A percentile compares a stretch with the other conserved stretches of the same genome.
These are phyloP conservation scores for Plantago major DNA, from an alignment of 257 asterid species.

Conservation along the genomic window DNA sequence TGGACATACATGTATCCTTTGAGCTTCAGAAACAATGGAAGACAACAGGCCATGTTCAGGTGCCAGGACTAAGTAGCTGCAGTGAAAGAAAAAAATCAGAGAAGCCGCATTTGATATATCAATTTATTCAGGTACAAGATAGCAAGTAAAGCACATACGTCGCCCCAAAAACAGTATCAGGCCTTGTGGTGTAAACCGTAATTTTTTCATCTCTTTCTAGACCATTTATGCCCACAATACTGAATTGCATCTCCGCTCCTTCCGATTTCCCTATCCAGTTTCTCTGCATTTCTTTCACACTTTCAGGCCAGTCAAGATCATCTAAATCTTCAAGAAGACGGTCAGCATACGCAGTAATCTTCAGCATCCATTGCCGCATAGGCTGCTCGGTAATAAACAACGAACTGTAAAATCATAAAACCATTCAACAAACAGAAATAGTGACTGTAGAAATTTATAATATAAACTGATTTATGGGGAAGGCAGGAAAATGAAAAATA, in stretches of 20 bases:
- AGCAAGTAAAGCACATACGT: constrained; percentile 47
- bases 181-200: constrained; percentile 90
- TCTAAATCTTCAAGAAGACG: constrained; percentile 95
- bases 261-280: constrained; percentile 98
- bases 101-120: constrained; percentile 6
- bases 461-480: constrained; percentile 5
- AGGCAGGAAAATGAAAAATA: constrained; percentile 6
- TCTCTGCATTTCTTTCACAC: constrained; percentile 98
- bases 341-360: constrained; percentile 96
- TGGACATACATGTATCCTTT: constrained; percentile 56
- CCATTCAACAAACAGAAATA: constrained; percentile 58
- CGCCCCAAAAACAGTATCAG: constrained; percentile 97
- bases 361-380: constrained; percentile 99
- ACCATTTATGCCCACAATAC: constrained; percentile 37
- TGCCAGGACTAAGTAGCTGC: constrained; percentile 88
- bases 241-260: constrained; percentile 89
- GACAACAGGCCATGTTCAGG: constrained; percentile 79
- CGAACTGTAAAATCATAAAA: constrained; percentile 89
- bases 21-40: constrained; percentile 57
- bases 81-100: constrained; percentile 25
- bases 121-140: neutral
- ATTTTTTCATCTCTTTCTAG: constrained; percentile 46
- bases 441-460: constrained; percentile 25
- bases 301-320: constrained; percentile 98
- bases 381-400: constrained; percentile 99